A percentile compares a stretch with the other conserved stretches of the same genome.
Conservation (phyloP, 2,329 filamentous ascomycete species). For the Bimuria novae-zelandiae region DNA sequence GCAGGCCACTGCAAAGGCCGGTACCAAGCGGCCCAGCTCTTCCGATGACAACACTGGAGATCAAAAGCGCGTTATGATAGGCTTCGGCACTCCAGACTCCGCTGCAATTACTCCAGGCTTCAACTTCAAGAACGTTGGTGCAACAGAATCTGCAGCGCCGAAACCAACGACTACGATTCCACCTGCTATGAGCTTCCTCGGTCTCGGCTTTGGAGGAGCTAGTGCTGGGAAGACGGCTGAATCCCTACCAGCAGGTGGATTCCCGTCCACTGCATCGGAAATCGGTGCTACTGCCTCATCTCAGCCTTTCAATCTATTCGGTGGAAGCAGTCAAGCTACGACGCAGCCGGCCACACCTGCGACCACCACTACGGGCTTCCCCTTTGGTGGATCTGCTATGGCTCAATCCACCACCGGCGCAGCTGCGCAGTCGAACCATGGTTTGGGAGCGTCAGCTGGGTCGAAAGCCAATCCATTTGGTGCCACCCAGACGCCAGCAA, state of each 20-base stretch:
- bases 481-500: neutral
- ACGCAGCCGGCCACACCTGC: neutral
- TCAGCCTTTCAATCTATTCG: neutral
- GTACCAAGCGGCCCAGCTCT: neutral
- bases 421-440: neutral
- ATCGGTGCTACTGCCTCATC: neutral
- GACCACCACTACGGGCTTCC: neutral
- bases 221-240: neutral
- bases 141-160: neutral
- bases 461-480: neutral
- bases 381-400: neutral
- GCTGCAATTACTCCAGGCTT: neutral
- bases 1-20: neutral
- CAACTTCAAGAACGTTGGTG: neutral
- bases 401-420: neutral
- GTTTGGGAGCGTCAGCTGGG: neutral
- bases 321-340: neutral
- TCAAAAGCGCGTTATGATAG: neutral
- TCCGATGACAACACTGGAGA: neutral
- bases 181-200: neutral
- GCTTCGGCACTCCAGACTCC: neutral
- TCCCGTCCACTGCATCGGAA: neutral
- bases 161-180: neutral
- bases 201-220: neutral
- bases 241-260: neutral